Conservation (phyloP, 2,329 filamentous ascomycete species). For the Fusarium haematococcum region DNA sequence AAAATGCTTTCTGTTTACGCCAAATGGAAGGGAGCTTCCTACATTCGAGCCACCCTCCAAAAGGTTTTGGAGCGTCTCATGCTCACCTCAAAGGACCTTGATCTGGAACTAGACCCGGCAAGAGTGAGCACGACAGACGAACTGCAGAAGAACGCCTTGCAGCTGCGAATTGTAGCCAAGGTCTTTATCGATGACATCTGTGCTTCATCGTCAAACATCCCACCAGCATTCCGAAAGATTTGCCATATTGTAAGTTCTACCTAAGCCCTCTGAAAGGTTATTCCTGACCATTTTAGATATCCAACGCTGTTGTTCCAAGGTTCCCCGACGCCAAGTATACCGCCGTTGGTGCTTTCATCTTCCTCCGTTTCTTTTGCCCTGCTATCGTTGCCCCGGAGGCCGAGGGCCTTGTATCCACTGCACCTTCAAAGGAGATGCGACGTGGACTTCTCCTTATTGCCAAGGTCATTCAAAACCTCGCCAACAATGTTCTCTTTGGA, state of each 20-base stretch:
- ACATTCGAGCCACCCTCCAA: constrained; percentile 73
- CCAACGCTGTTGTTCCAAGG: constrained; percentile 69
- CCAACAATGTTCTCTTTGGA: constrained; percentile 78
- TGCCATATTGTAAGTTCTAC: constrained; percentile 69
- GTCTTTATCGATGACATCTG: constrained; percentile 80
- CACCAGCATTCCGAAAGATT: constrained; percentile 73
- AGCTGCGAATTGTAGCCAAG: constrained; percentile 75
- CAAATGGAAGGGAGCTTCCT: constrained; percentile 76
- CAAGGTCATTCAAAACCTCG: constrained; percentile 78
- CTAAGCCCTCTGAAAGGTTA: neutral
- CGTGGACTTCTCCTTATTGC: constrained; percentile 76
- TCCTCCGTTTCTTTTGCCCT: constrained; percentile 78
- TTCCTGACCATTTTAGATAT: constrained; percentile 59
- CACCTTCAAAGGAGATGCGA: constrained; percentile 76
- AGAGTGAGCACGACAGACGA: constrained; percentile 71
- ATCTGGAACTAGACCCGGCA: constrained; percentile 75
- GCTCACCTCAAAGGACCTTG: constrained; percentile 74
- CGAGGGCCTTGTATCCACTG: constrained; percentile 70
- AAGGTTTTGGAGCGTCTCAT: constrained; percentile 76
- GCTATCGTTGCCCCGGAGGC: constrained; percentile 78
- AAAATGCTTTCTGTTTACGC: constrained; percentile 79
- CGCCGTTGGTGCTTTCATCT: constrained; percentile 77
- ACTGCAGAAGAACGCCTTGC: constrained; percentile 73
- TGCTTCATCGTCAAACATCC: constrained; percentile 70
- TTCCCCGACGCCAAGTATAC: constrained; percentile 80